These are phyloP conservation scores for Hypericum perforatum DNA, from an alignment of 345 rosid species.

Conservation along the genomic window DNA sequence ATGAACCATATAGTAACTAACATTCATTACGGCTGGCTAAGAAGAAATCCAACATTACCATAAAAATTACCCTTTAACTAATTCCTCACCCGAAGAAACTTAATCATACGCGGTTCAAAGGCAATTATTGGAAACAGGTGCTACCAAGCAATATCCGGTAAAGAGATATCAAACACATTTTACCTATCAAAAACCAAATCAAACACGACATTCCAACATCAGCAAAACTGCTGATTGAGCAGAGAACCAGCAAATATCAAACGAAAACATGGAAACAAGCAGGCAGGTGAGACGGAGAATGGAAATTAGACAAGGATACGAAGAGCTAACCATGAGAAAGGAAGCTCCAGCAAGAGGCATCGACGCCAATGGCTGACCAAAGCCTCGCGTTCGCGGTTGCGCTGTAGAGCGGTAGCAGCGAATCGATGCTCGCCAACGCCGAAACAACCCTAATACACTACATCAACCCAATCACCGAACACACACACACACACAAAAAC, in stretches of 20 bases:
- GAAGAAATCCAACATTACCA: no score
- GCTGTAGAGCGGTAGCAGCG: constrained; percentile 77
- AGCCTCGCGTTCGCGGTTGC: constrained; percentile 79
- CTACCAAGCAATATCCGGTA: no score
- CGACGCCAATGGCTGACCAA: constrained; percentile 63
- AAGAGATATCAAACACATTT: no score
- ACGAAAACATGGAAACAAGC: background rate
- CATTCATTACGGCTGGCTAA: no score
- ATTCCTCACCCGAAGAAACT: no score
- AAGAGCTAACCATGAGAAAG: constrained; percentile 62
- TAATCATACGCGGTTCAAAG: no score
- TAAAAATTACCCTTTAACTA: no score
- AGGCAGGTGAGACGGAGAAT: background rate
- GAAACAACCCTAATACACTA: constrained; percentile 40
- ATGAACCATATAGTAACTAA: no score
- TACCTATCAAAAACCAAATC: no score
- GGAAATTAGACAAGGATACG: background rate
- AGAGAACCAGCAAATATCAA: background rate
- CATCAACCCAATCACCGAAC: background rate
- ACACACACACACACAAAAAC: background rate
- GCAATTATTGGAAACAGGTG: no score
- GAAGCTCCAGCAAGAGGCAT: constrained; percentile 87
- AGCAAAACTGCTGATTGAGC: no score
- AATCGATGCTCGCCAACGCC: constrained; percentile 53
- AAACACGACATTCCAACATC: no score